Conservation (phyloP, 2,329 filamentous ascomycete genomes). For the Verticillium klebahnii region DNA sequence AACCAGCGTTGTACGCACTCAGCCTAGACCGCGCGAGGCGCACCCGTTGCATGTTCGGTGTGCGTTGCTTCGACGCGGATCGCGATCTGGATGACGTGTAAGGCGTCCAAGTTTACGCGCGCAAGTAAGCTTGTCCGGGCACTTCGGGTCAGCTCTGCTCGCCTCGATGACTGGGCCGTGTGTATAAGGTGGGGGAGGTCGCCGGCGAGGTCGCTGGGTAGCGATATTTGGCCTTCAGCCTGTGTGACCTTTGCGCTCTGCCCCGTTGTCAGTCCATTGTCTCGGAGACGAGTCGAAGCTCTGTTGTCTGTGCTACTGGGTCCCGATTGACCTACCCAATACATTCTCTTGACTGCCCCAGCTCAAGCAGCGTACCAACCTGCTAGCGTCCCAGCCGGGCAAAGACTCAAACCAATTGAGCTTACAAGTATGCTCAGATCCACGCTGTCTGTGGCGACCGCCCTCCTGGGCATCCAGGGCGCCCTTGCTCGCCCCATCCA, state of each 20-base stretch:
- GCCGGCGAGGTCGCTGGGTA: background rate
- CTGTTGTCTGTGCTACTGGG: background rate
- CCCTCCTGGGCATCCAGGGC: conserved; percentile 4
- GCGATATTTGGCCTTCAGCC: too few species aligned
- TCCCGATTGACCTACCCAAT: background rate
- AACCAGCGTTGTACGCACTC: background rate
- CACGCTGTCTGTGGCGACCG: background rate
- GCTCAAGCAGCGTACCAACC: background rate
- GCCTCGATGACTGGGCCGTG: background rate
- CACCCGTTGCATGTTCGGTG: background rate
- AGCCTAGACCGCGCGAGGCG: background rate
- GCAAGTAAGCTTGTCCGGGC: background rate
- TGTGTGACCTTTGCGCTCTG: background rate
- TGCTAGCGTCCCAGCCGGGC: background rate
- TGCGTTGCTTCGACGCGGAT: background rate
- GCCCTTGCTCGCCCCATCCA: conserved; percentile 9
- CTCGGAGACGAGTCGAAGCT: background rate
- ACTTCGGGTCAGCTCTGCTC: background rate
- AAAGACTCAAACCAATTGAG: background rate
- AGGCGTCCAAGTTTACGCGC: background rate
- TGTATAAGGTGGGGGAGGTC: background rate
- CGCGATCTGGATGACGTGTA: background rate
- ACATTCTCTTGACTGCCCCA: background rate
- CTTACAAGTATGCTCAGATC: background rate
- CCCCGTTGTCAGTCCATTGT: background rate